phyloP scores from a whole-genome alignment of 441 rosid species.

The Gossypium trilobum region DNA sequence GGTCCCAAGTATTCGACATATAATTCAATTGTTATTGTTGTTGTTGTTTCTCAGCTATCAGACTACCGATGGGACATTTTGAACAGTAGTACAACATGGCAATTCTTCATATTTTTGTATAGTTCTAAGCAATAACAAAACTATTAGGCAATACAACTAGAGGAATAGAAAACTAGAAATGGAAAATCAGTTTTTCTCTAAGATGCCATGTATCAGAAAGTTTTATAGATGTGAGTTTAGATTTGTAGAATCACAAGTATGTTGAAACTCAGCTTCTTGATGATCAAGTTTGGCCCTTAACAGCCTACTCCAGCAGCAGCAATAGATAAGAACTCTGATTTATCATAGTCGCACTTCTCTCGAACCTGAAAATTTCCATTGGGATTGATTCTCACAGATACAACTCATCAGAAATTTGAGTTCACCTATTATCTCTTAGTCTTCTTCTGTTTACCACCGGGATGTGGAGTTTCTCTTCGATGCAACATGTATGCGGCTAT shows the following conservation, averaged over 20 bases:
- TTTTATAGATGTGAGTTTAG: background rate
- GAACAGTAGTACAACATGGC: background rate
- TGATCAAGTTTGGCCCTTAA: background rate
- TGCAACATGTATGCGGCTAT: background rate
- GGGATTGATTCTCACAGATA: too few species aligned
- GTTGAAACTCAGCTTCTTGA: background rate
- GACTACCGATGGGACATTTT: background rate
- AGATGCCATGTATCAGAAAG: too few species aligned
- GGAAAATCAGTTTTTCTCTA: too few species aligned
- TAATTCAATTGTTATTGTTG: background rate
- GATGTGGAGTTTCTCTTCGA: background rate
- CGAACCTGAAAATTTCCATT: too few species aligned
- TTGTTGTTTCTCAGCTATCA: background rate
- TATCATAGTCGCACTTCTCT: too few species aligned
- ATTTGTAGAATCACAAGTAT: background rate
- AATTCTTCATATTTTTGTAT: background rate
- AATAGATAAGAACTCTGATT: background rate
- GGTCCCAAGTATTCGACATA: background rate
- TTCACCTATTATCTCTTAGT: background rate
- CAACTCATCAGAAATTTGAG: background rate
- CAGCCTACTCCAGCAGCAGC: too few species aligned
- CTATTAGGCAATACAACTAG: background rate
- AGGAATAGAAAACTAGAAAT: too few species aligned
- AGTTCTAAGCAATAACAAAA: background rate
- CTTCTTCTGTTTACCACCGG: background rate